Evolutionary conservation across 192 early-diverging fungal genomes (phyloP), one percentile per base, ranked within the genome.

Genomic region (Phycomyces nitens): DNA sequence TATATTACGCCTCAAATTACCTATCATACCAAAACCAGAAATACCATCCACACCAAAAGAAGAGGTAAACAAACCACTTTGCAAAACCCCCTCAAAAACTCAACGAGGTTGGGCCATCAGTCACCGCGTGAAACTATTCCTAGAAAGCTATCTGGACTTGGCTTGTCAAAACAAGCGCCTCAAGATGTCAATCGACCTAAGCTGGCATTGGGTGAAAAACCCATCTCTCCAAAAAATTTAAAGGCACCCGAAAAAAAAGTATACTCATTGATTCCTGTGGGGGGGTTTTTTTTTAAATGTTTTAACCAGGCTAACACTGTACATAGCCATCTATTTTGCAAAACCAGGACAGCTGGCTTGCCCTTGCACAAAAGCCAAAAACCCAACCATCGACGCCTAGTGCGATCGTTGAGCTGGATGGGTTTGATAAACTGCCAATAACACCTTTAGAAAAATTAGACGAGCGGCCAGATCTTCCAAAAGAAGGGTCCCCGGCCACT

Each of bases 161-260:
- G 59, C 42, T 47, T 50, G 27, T 51, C 59, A 20, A 61, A n/a
- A 47, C 38, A 50, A 29, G 38, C 59, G 21, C 21, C 39, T 27
- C 40, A 42, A n/a, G 38, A 54, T 44, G n/a, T 34, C 44, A 65
- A 58, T 40, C 66, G 66, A 21, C 66, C 66, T 26, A 68, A 61
- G 53, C 50, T 68, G 52, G 66, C 66, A 52, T 56, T 68, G 29
- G 66, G 66, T 39, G 40, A 34, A 43, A 62, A 62, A 16, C 14
- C 49, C 23, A 8, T n/a, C 27, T 24, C 60, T 29, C 47, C 60
- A 54, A 29, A 18, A 43, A 18, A 53, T 23, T 15, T 29, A 16
- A 62, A 62, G 27, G 12, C 44, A 53, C 1, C 60, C 24, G 51
- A 62, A 15, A 62, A 62, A 34, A 57, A 57, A 39, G 60, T 62